Evolutionary conservation across 2,329 filamentous ascomycete genomes (phyloP), one percentile per base, ranked within the genome.

Genomic region (Lecanicillium sp.): DNA sequence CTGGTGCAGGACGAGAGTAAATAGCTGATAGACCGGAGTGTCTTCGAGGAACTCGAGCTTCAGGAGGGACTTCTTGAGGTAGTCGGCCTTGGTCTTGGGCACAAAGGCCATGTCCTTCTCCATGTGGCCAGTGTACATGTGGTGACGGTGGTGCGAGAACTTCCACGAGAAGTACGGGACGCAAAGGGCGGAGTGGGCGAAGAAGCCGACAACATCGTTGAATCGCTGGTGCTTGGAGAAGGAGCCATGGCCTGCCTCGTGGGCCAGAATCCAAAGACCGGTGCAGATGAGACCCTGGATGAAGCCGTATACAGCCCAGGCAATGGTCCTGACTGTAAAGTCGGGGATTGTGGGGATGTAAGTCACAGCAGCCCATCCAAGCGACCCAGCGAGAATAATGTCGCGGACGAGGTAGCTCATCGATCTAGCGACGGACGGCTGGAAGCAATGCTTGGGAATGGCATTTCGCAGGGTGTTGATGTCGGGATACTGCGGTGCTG

Each of bases 141-240:
- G 82, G 60, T 86, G 82, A 36, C 80, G 72, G 43, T 72, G 71
- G 58, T 87, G 82, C 22, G 74, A 79, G 56, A 77, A 78, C 62
- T 82, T 79, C 81, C 81, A 86, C 35, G 74, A 78, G 64, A 84
- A 84, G 63, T 80, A 87, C 4, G 82, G 82, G 3, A 82, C 79
- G 45, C 81, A 58, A 29, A 85, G 67, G 43, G 71, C 65, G 6
- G 76, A 81, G 67, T 86, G 81, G n/a, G 78, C 59, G 35, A 72
- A 55, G 66, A 79, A 81, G 43, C 81, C 81, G 40, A 79, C 64
- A 13, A 69, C 55, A 51, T 81, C 71, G 57, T 84, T 84, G 46
- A 83, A 53, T 22, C 49, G 54, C 34, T 62, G 62, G 56, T 73
- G 66, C 17, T 62, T 57, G n/a, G 76, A 81, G 56, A 85, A 81